Evolutionary conservation across 78 protist species (phyloP).

Genomic region (slime mould (Dictyostelium discoideum)): dicty_2.7 NC_007091.3:2184501-2185000

Average conservation of each 20-base stretch:
- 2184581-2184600: conserved; percentile 26
- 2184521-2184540: background rate
- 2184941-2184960: conserved; percentile 3
- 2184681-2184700: conserved; percentile 24
- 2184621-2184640: conserved; percentile 17
- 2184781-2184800: background rate
- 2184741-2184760: background rate
- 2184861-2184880: background rate
- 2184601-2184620: background rate
- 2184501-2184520: background rate
- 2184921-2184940: background rate
- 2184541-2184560: background rate
- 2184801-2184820: background rate
- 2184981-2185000: background rate
- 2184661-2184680: conserved; percentile 7
- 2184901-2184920: background rate
- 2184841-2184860: background rate
- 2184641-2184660: background rate
- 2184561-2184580: background rate
- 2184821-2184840: background rate
- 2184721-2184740: background rate
- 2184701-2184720: conserved; percentile 7
- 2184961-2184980: background rate
- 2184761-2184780: background rate
- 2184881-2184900: background rate